Conservation (phyloP, 2,329 filamentous ascomycete species). For the Chrysoporthe austroafricana region DNA sequence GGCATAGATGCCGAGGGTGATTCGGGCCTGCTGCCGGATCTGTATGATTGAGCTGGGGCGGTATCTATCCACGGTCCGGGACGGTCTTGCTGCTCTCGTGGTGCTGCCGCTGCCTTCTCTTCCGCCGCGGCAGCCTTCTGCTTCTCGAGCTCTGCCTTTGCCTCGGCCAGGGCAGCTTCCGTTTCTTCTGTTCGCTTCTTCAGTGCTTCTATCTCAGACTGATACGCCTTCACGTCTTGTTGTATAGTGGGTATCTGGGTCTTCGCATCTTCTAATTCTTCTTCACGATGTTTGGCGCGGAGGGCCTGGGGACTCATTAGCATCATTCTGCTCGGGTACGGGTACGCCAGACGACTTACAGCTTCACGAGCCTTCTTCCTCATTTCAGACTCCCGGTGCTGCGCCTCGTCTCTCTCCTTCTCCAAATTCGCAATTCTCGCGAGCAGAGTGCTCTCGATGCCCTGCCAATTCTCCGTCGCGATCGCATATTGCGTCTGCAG, state of each 20-base stretch:
- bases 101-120: slow-evolving; percentile 32
- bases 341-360: slow-evolving; percentile 52
- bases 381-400: slow-evolving; percentile 82
- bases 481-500: slow-evolving; percentile 93
- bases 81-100: slow-evolving; percentile 42
- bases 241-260: slow-evolving; percentile 67
- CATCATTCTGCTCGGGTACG: background rate
- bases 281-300: slow-evolving; percentile 70
- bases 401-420: slow-evolving; percentile 86
- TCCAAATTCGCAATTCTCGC: slow-evolving; percentile 78
- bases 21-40: slow-evolving; percentile 55
- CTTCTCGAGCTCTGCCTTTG: slow-evolving; percentile 54
- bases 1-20: slow-evolving; percentile 57
- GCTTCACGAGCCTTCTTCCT: slow-evolving; percentile 87
- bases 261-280: slow-evolving; percentile 76
- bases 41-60: slow-evolving; percentile 46
- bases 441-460: slow-evolving; percentile 85
- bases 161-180: slow-evolving; percentile 65
- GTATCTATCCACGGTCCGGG: slow-evolving; percentile 58
- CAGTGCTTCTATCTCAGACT: slow-evolving; percentile 63
- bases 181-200: slow-evolving; percentile 68
- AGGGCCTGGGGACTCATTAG: slow-evolving; percentile 56
- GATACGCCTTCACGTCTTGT: slow-evolving; percentile 64
- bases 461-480: slow-evolving; percentile 96
- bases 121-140: slow-evolving; percentile 46